Base-by-base conservation (phyloP, 2,329 filamentous ascomycete species). In the Plectosphaerella sp. region DNA sequence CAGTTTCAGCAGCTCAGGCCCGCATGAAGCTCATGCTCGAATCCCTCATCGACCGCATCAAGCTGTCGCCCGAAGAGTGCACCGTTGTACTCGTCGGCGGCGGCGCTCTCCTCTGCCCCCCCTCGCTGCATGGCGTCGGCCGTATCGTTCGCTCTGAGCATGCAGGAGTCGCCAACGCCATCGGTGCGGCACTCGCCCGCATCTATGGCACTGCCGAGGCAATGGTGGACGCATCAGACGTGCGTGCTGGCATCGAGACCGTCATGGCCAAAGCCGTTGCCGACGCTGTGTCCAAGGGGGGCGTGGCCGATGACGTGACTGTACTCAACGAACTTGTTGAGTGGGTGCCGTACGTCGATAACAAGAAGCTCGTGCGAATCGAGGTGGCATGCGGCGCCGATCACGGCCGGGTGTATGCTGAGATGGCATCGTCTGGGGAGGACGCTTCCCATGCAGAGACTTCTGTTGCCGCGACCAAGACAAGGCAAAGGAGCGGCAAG, bases 31-130 rank as follows among this genome's bases (percentile, higher is more conserved):
- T 39, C 16, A 60, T 60, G 51, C 53, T 61, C 9, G 59, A 60
- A 36, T 50, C 54, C 10, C 53, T 55, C 50, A 53, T 61, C 15
- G 60, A 62, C 47, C 53, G 59, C 28, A 58, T 59, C 41, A 62
- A 62, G 24, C 54, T 58, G 12, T 56, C 60, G 1, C 55, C 58
- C 2, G 58, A 60, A 7, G 50, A 52, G 1, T 59, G 59, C 45
- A 56, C 56, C 11, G 57, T 60, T 3, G 55, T 62, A 12, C 48
- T 62, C 10, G 59, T 62, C 3, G 60, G 60, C n/a, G 60, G 58
- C 12, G 60, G 58, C n/a, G 53, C 57, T 4, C 51, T 58, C 1
- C 49, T 60, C 15, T 61, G 59, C 35, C 59, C 59, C 2, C 6
- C 48, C 4, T 45, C 49, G 20, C 58, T 62, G 4, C 49, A 55